Conservation (phyloP, 2,329 filamentous ascomycete species). For the Canariomyces notabilis region DNA sequence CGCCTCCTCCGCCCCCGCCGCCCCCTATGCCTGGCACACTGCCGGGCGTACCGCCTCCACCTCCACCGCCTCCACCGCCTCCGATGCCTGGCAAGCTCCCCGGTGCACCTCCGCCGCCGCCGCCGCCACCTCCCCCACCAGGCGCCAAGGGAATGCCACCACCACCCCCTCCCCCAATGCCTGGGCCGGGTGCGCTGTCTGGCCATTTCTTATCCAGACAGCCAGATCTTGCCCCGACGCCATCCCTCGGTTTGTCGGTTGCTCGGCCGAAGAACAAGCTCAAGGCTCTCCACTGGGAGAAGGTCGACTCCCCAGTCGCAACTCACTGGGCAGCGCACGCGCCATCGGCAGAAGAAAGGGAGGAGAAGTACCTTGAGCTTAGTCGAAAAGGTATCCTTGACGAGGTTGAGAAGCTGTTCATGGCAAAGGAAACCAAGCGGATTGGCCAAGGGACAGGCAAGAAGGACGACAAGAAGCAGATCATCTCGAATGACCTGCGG, state of each 20-base stretch:
- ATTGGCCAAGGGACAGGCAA: constrained; percentile 67
- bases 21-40: constrained; percentile 37
- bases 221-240: constrained; percentile 47
- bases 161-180: constrained; percentile 54
- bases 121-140: constrained; percentile 40
- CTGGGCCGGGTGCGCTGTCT: constrained; percentile 58
- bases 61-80: constrained; percentile 37
- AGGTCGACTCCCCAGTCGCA: constrained; percentile 85
- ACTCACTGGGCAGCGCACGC: constrained; percentile 90
- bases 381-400: constrained; percentile 93
- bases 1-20: constrained; percentile 29
- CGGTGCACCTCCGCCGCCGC: constrained; percentile 17
- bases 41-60: constrained; percentile 34
- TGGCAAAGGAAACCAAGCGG: constrained; percentile 93
- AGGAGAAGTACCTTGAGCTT: constrained; percentile 92
- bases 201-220: constrained; percentile 71
- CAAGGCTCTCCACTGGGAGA: constrained; percentile 98
- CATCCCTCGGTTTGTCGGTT: constrained; percentile 67
- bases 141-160: constrained; percentile 34
- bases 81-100: constrained; percentile 16
- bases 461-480: constrained; percentile 94
- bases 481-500: constrained; percentile 85
- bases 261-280: constrained; percentile 97
- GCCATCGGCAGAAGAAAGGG: constrained; percentile 79
- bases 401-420: constrained; percentile 94